Base-by-base conservation (phyloP, 495 filamentous ascomycete species). In the Daldinia loculata region DNA sequence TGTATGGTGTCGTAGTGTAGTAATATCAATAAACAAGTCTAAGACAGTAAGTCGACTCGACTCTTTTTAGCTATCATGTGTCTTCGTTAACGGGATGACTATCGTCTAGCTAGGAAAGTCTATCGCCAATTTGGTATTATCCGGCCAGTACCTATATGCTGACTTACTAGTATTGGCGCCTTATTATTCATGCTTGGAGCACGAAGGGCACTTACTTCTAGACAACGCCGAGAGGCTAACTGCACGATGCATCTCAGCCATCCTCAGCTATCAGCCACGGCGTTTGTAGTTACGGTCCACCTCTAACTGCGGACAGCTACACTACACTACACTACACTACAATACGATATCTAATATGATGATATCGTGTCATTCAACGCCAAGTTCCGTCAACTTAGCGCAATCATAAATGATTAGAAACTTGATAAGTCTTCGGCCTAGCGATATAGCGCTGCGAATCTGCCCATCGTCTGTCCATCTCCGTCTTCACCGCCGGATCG, bases 1-100 rank as follows among this genome's bases (percentile, higher is more conserved):
- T 57, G 56, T 39, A 22, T 48, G 12, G 12, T 41, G 56, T 63
- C 59, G 48, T 68, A 72, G 64, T 67, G 48, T 68, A 72, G 64
- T 67, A 72, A 67, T 63, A 72, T 50, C 36, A 56, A 64, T 72
- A 60, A 66, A 67, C 56, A 71, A 53, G 32, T 52, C 55, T 72
- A 45, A 63, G 32, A 24, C 55, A 67, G 34, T 19, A 53, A 53
- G 27, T 27, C 15, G 27, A 39, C 6, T 57, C 32, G 55, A 24
- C 34, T 24, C n/a, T 39, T 57, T 38, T 38, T 24, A 38, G 34
- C 12, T 34, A 15, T 39, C 55, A 57, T 57, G 30, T 38, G 34
- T 41, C 43, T 59, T 51, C 45, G 15, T 59, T 26, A 50, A 52
- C 27, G 27, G 19, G 48, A 53, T 67, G 17, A 34, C 4, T 39